These are phyloP conservation scores for Ustilago hordei DNA, from an alignment of 1,284 basidiomycete species.

Conservation along the genomic window DNA sequence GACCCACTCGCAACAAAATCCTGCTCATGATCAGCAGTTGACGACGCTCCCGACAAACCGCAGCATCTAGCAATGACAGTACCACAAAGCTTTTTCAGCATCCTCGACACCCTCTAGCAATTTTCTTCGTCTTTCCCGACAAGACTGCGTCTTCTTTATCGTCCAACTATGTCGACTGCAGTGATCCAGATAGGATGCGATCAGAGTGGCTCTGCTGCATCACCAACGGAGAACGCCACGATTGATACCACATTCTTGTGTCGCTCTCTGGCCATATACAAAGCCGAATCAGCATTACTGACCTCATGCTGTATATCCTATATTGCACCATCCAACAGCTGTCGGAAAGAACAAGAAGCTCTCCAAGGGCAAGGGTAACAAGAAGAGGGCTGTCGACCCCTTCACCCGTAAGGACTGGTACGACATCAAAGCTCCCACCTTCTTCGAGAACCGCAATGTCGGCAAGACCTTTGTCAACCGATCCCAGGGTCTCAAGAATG, in stretches of 20 bases:
- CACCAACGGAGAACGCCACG: not conserved
- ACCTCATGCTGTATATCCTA: not conserved
- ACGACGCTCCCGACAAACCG: no score
- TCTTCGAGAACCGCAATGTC: constrained; percentile 95
- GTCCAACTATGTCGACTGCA: not conserved
- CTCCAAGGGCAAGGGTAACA: constrained; percentile 99
- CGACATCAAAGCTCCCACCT: constrained; percentile 98
- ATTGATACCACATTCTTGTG: not conserved
- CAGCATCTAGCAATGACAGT: no score
- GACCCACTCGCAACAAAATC: no score
- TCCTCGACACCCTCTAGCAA: not conserved
- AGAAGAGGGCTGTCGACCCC: constrained; percentile 98
- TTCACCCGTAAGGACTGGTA: constrained; percentile 99
- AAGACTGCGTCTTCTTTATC: not conserved
- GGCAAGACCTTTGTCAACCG: constrained; percentile 99
- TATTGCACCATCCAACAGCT: constrained; percentile 47
- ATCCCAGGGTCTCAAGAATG: constrained; percentile 98
- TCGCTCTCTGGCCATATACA: not conserved
- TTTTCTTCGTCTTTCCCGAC: not conserved
- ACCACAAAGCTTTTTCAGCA: not conserved
- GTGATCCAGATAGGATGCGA: constrained; percentile 7
- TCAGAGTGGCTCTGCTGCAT: constrained; percentile 9
- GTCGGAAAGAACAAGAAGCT: constrained; percentile 92
- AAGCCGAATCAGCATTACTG: constrained; percentile 7
- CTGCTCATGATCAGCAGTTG: no score